A percentile compares a stretch with the other conserved stretches of the same genome.
phyloP scores from a whole-genome alignment of 106 monocot species.

The Dioscorea zingiberensis region DNA sequence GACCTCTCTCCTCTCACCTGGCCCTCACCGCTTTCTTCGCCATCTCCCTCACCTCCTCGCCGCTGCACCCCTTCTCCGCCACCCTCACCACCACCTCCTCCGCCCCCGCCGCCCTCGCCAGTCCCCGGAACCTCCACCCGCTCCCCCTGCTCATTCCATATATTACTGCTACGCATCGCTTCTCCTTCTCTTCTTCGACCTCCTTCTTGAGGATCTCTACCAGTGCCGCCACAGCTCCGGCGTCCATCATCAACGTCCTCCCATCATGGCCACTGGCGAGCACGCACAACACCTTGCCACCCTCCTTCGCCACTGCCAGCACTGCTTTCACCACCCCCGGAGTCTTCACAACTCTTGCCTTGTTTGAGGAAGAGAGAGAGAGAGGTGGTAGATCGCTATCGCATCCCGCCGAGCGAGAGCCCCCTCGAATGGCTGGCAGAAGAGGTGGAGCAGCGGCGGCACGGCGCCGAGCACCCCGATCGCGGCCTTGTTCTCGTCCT shows the following conservation, averaged over 20 bases:
- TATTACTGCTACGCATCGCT: too few relatives aligned
- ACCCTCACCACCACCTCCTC: too few relatives aligned
- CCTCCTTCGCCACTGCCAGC: not conserved
- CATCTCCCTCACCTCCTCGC: constrained; percentile 6
- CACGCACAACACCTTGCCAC: too few relatives aligned
- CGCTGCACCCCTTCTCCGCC: constrained; percentile 15
- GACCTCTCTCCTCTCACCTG: constrained; percentile 33
- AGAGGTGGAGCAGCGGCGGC: constrained; percentile 53
- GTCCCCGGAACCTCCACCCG: too few relatives aligned
- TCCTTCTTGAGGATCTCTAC: too few relatives aligned
- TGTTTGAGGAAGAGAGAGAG: constrained; percentile 37
- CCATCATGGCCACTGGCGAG: too few relatives aligned
- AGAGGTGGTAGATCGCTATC: constrained; percentile 64
- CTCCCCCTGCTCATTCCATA: too few relatives aligned
- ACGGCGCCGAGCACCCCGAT: constrained; percentile 73
- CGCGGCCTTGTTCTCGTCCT: constrained; percentile 48
- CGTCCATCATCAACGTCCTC: too few relatives aligned
- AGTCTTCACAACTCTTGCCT: too few relatives aligned
- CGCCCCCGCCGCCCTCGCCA: too few relatives aligned
- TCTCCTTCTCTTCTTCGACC: too few relatives aligned
- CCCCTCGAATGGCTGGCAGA: constrained; percentile 12
- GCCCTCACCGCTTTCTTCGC: constrained; percentile 12
- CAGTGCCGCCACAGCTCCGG: too few relatives aligned
- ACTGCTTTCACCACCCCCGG: constrained; percentile 36
- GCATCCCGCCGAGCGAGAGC: constrained; percentile 48